Evolutionary conservation across 2,329 filamentous ascomycete species (phyloP).

Genomic region (Harringtonia lauricola): DNA sequence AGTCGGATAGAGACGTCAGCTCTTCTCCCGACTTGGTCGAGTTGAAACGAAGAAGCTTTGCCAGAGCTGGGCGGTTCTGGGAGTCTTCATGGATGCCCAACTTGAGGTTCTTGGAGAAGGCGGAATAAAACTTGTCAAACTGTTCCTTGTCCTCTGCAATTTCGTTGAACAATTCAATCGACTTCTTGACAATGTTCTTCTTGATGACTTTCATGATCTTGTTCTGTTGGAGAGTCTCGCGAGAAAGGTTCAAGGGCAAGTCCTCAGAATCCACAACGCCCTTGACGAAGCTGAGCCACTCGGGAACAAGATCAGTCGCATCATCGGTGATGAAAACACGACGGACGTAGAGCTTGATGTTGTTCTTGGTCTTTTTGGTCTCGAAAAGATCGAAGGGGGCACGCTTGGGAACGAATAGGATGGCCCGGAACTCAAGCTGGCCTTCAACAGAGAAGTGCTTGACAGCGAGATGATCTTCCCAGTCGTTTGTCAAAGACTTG

Average conservation of each 20-base stretch:
- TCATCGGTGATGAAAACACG: conserved; percentile 99
- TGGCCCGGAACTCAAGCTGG: conserved; percentile 99
- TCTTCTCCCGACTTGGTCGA: conserved; percentile 98
- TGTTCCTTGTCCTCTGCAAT: conserved; percentile 99
- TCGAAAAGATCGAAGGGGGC: conserved; percentile 99
- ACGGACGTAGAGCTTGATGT: conserved; percentile 99
- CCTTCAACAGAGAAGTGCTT: conserved; percentile 99
- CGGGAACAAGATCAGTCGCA: conserved; percentile 95
- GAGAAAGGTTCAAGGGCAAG: conserved; percentile 96
- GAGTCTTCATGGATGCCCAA: conserved; percentile 99
- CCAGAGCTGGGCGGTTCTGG: conserved; percentile 85
- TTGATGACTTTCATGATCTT: conserved; percentile 99
- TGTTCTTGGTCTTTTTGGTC: conserved; percentile 99
- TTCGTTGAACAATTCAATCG: conserved; percentile 97
- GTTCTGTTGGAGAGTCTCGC: conserved; percentile 99
- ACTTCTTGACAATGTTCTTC: conserved; percentile 99
- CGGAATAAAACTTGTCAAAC: conserved; percentile 99
- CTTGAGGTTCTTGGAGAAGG: conserved; percentile 99
- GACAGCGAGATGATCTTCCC: conserved; percentile 98
- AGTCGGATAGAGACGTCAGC: conserved; percentile 88
- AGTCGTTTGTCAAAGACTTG: conserved; percentile 99
- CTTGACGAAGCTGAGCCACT: conserved; percentile 99
- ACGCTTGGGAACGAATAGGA: conserved; percentile 99
- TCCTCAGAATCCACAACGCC: conserved; percentile 99
- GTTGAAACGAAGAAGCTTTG: conserved; percentile 98